phyloP scores from a whole-genome alignment of 1,139 yeast species.

The Pichia kudriavzevii region DNA sequence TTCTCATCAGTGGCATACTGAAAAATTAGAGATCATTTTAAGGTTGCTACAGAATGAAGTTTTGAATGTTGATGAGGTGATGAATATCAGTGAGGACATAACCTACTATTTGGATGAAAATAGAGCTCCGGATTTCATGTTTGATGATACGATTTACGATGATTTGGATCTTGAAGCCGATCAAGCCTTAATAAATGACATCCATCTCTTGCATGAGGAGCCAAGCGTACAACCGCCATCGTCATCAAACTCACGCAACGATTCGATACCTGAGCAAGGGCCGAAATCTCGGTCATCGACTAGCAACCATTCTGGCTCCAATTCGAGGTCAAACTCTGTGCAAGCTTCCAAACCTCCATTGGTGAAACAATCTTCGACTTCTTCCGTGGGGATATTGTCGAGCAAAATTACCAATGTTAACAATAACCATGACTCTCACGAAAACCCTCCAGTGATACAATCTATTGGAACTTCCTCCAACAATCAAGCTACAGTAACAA shows the following conservation, averaged over 20 bases:
- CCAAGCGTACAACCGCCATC: too few relatives aligned
- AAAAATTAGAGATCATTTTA: slow-evolving; percentile 54
- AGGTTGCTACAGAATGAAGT: slow-evolving; percentile 59
- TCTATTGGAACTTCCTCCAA: slow-evolving; percentile 13
- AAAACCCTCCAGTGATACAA: slow-evolving; percentile 14
- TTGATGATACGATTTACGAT: slow-evolving; percentile 73
- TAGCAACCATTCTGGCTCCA: too few relatives aligned
- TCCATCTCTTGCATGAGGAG: slow-evolving; percentile 28
- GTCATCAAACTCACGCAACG: too few relatives aligned
- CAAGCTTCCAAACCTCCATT: slow-evolving; percentile 9
- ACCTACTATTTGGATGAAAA: slow-evolving; percentile 66
- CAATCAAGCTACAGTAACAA: slow-evolving; percentile 27
- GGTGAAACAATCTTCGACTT: not conserved
- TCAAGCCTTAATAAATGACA: slow-evolving; percentile 41
- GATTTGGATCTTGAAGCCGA: slow-evolving; percentile 54
- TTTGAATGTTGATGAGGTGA: slow-evolving; percentile 52
- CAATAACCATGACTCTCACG: slow-evolving; percentile 5
- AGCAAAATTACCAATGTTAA: slow-evolving; percentile 1
- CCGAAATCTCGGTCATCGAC: too few relatives aligned
- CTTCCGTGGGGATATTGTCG: slow-evolving; percentile 1
- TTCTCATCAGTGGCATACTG: slow-evolving; percentile 52
- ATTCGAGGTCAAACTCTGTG: slow-evolving; percentile 10
- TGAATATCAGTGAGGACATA: slow-evolving; percentile 60
- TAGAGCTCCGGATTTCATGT: slow-evolving; percentile 65
- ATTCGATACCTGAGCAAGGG: too few relatives aligned